Base-by-base conservation (phyloP, 2,329 filamentous ascomycete species). In the Fusarium sp. region DNA sequence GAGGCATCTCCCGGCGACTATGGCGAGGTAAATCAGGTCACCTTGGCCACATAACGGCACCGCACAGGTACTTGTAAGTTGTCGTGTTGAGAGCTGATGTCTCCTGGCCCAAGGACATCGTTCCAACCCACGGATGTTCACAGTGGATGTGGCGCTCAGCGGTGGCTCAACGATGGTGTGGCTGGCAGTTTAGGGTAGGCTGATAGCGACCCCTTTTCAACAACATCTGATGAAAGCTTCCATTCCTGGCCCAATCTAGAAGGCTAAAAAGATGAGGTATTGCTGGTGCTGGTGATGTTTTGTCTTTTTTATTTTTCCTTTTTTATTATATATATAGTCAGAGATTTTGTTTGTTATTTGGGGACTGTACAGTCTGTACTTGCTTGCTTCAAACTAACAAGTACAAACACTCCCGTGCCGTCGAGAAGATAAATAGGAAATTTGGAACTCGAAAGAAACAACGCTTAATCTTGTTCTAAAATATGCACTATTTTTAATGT, bases 1-100 rank as follows among this genome's bases (percentile, higher is more conserved):
- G 73, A 76, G 74, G 76, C 81, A 83, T 84, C 71, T 77, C 82
- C 65, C 49, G 53, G 44, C 43, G 56, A 58, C 49, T 57, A 59
- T 60, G 39, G 45, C 46, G 56, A 47, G 46, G 50, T 38, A 43
- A 48, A 47, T 32, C 17, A 46, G 36, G 58, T 66, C 51, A 58
- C 53, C 53, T 58, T 56, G 43, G 60, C 57, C 57, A 48, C 63
- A 67, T 66, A 51, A 51, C 61, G 65, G 39, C 56, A 60, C 53
- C 43, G 49, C 23, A 29, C 48, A 47, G 48, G 52, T 58, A 57
- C 50, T 53, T 61, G 60, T 60, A 65, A 51, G 56, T 65, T 67
- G 50, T 65, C 53, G 32, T 56, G 64, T 53, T 65, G 59, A 54
- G 62, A 60, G 48, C 49, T 66, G 62, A 62, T 21, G 58, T 65